These are phyloP conservation scores for Anthoceros angustus DNA, from an alignment of 225 moss, liverwort and hornwort species.

Conservation along the genomic window DNA sequence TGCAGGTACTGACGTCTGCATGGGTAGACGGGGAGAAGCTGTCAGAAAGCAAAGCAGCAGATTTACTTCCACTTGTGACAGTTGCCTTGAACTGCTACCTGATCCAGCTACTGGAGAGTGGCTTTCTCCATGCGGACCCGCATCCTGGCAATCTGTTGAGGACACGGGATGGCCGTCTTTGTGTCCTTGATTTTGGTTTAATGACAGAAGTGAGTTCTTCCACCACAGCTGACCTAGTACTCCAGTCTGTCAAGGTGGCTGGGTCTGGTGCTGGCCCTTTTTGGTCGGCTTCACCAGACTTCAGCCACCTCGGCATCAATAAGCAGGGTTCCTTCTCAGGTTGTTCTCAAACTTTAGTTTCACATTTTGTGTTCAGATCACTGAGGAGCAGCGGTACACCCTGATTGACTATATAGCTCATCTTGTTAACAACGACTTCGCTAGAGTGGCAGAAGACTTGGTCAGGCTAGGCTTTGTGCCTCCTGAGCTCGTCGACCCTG, in stretches of 20 bases:
- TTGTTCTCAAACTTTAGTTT: background rate
- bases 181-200: slow-evolving; percentile 90
- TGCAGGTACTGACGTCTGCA: slow-evolving; percentile 72
- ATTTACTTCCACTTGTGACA: slow-evolving; percentile 61
- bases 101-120: slow-evolving; percentile 75
- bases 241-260: background rate
- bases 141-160: slow-evolving; percentile 92
- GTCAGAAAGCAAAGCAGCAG: slow-evolving; percentile 62
- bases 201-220: slow-evolving; percentile 63
- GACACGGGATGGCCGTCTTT: slow-evolving; percentile 78
- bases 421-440: slow-evolving; percentile 62
- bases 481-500: slow-evolving; percentile 51
- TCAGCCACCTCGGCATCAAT: background rate
- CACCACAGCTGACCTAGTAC: background rate
- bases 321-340: background rate
- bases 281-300: background rate
- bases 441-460: slow-evolving; percentile 62
- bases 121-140: slow-evolving; percentile 95
- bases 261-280: background rate
- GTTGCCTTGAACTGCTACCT: slow-evolving; percentile 91
- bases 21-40: slow-evolving; percentile 96
- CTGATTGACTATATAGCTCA: slow-evolving; percentile 79
- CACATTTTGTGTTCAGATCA: slow-evolving; percentile 36
- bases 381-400: slow-evolving; percentile 74
- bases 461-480: slow-evolving; percentile 83